Base-by-base conservation (phyloP, 495 filamentous ascomycete species). In the Penicillium daleae region DNA sequence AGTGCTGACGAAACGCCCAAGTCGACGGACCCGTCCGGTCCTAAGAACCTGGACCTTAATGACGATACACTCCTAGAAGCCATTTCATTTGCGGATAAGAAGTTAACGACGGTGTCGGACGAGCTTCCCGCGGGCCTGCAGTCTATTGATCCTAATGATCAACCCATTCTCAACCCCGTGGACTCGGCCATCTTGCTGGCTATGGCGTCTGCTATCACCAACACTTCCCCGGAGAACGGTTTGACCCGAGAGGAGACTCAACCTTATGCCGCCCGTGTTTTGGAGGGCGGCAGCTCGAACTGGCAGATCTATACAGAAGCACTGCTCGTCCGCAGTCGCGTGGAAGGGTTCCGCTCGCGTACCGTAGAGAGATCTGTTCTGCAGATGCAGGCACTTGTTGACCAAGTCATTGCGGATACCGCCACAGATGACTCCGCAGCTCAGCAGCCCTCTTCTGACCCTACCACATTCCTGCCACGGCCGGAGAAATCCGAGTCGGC, bases 251-350 rank as follows among this genome's bases (percentile, higher is more conserved):
- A 99, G 71, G 92, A 97, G 74, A 93, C 97, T 37, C 75, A 93
- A 17, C 95, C 95, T 0, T 98, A 92, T 72, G 96, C 93, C 6
- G 88, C 87, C 22, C 86, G 95, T 19, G 96, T 98, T 0, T 83
- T 99, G 21, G 83, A 90, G 17, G 92, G 95, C 57, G 92, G 93
- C 51, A 90, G 90, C 64, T 92, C 92, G 3, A 98, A 98, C 74
- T 99, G 95, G 95, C 96, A 98, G 74, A 88, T 97, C 22, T 98
- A 99, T 71, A 97, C 95, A 0, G 92, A 97, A 69, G 95, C 91
- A 2, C 77, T 99, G 6, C 79, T 98, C 3, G 87, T 97, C 6
- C 85, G 95, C 46, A 94, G 91, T 69, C 83, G 95, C 4, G 92
- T 97, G 60, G 95, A 99, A 74, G 86, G 91, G 0, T 91, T 93